These are phyloP conservation scores for Aspergillus flavus DNA, from an alignment of 2,329 filamentous ascomycete genomes.

Conservation along the genomic window DNA sequence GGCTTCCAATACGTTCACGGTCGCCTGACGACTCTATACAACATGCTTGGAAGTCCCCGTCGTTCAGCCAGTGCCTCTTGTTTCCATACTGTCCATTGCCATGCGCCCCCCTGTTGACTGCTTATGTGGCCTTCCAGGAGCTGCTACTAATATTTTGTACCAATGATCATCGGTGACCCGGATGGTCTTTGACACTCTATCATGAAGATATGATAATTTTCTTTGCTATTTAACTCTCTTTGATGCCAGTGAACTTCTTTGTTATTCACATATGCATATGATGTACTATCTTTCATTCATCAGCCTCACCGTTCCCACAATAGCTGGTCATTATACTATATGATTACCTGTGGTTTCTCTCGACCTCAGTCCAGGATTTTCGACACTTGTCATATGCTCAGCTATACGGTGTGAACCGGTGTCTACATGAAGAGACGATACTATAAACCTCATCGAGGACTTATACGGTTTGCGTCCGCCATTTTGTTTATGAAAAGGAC, in stretches of 20 bases:
- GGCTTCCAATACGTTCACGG: background rate
- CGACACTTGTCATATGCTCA: background rate
- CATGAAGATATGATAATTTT: background rate
- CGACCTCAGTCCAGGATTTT: background rate
- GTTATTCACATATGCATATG: conserved; percentile 1
- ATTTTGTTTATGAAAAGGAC: background rate
- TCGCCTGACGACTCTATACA: background rate
- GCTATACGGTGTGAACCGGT: background rate
- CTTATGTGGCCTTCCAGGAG: background rate
- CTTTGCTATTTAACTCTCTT: background rate
- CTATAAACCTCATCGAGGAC: background rate
- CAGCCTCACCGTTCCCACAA: background rate
- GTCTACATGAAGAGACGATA: conserved; percentile 8
- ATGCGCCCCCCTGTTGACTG: background rate
- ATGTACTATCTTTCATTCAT: background rate
- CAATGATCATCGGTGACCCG: background rate
- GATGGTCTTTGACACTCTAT: background rate
- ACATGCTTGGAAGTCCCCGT: background rate
- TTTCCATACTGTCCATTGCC: background rate
- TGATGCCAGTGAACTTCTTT: background rate
- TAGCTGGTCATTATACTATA: background rate
- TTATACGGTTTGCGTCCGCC: background rate
- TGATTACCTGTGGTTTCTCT: background rate
- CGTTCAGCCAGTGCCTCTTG: background rate
- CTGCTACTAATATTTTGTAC: background rate